Evolutionary conservation across 2,329 filamentous ascomycete genomes (phyloP).

Genomic region (Colletotrichum lupini): DNA sequence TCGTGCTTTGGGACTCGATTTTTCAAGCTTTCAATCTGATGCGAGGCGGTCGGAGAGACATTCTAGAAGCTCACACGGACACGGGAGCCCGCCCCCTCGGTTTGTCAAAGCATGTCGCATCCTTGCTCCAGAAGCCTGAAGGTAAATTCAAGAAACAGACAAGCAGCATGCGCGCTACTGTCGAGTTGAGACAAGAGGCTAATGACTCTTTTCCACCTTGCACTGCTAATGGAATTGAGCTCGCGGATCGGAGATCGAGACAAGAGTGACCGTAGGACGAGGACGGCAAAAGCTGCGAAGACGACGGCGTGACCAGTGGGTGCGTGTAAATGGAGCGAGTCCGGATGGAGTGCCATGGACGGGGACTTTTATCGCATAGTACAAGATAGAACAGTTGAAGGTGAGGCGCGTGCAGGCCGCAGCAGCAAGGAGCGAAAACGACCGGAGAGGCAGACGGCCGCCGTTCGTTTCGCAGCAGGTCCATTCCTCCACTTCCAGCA

Average conservation of each 20-base stretch:
- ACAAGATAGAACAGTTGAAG: not conserved
- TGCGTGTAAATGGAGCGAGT: not conserved
- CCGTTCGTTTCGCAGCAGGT: constrained; percentile 12
- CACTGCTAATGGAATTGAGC: not conserved
- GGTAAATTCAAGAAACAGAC: not conserved
- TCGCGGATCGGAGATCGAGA: not conserved
- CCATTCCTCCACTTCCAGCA: not conserved
- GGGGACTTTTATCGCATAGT: not conserved
- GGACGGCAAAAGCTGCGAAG: not conserved
- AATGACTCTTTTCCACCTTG: not conserved
- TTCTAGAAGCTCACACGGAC: constrained; percentile 5
- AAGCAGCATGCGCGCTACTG: not conserved
- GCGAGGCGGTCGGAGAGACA: not conserved
- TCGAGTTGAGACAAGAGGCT: not conserved
- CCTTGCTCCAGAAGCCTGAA: not conserved
- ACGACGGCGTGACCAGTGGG: not conserved
- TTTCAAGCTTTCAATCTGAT: not conserved
- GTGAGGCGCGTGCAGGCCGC: constrained; percentile 7
- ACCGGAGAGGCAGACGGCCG: not conserved
- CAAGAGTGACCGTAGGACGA: too few relatives aligned
- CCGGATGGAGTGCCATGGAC: too few relatives aligned
- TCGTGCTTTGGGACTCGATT: constrained; percentile 1
- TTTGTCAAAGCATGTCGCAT: not conserved
- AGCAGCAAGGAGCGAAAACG: constrained; percentile 14
- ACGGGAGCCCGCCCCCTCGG: not conserved